Conservation (phyloP, 2,329 filamentous ascomycete genomes). For the Aureobasidium sp. region DNA sequence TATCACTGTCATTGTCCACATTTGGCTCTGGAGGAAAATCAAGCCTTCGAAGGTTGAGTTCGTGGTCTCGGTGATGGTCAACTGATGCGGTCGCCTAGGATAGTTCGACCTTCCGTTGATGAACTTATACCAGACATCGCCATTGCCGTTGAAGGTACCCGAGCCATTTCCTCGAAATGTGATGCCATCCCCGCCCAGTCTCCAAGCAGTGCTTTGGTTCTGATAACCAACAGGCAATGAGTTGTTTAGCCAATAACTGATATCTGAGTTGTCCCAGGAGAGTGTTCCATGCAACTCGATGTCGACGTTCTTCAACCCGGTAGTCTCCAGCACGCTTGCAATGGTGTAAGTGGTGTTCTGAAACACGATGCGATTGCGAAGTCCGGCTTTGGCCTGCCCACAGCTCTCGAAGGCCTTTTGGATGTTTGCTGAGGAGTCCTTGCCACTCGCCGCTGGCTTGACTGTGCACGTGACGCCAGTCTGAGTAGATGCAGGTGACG, state of each 20-base stretch:
- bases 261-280: slow-evolving; percentile 33
- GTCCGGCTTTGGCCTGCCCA: slow-evolving; percentile 30
- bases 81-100: slow-evolving; percentile 43
- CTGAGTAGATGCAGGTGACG: not conserved
- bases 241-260: slow-evolving; percentile 47
- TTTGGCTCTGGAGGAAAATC: slow-evolving; percentile 50
- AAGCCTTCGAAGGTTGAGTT: slow-evolving; percentile 45
- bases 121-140: slow-evolving; percentile 53
- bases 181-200: slow-evolving; percentile 48
- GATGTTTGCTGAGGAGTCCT: slow-evolving; percentile 28
- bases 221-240: slow-evolving; percentile 48
- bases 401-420: slow-evolving; percentile 44
- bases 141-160: slow-evolving; percentile 54
- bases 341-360: slow-evolving; percentile 43
- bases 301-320: slow-evolving; percentile 39
- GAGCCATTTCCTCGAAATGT: slow-evolving; percentile 42
- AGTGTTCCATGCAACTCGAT: slow-evolving; percentile 44
- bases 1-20: slow-evolving; percentile 52
- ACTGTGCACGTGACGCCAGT: not conserved
- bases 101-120: slow-evolving; percentile 38
- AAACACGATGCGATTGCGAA: slow-evolving; percentile 44
- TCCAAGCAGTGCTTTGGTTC: slow-evolving; percentile 49
- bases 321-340: slow-evolving; percentile 44
- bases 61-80: slow-evolving; percentile 45
- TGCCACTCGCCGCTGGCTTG: not conserved